Conservation (phyloP, 495 filamentous ascomycete species). For the Xanthoparmelia taractica region DNA sequence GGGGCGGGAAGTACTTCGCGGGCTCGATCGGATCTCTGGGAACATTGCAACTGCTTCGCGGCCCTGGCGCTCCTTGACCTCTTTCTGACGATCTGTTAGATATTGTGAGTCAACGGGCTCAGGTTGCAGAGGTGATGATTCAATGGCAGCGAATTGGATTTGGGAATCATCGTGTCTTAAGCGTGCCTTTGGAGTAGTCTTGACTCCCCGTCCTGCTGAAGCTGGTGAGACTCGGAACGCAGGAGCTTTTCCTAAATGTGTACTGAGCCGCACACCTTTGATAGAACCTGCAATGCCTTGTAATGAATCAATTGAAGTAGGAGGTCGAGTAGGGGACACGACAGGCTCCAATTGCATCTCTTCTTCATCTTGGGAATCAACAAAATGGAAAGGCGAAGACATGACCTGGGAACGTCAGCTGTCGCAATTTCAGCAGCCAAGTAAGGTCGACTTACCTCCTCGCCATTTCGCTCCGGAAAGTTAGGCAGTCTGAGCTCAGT, state of each 20-base stretch:
- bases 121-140: conserved; percentile 40
- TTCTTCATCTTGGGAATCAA: conserved; percentile 44
- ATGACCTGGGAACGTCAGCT: conserved; percentile 23
- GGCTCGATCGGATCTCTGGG: conserved; percentile 57
- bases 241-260: not conserved
- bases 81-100: conserved; percentile 66
- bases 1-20: conserved; percentile 33
- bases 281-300: not conserved
- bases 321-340: not conserved
- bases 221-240: conserved; percentile 1
- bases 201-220: conserved; percentile 14
- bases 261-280: not conserved
- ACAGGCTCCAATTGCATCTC: not conserved
- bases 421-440: not conserved
- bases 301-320: not conserved
- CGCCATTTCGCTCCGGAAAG: conserved; percentile 36
- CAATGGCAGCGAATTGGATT: conserved; percentile 62
- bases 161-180: conserved; percentile 71
- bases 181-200: conserved; percentile 32
- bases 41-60: conserved; percentile 61
- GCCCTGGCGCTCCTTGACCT: conserved; percentile 58
- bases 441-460: conserved; percentile 28
- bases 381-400: conserved; percentile 35
- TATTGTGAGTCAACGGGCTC: conserved; percentile 50
- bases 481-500: conserved; percentile 44